These are phyloP conservation scores for Apiospora sp. DNA, from an alignment of 2,329 filamentous ascomycete genomes.

Conservation along the genomic window DNA sequence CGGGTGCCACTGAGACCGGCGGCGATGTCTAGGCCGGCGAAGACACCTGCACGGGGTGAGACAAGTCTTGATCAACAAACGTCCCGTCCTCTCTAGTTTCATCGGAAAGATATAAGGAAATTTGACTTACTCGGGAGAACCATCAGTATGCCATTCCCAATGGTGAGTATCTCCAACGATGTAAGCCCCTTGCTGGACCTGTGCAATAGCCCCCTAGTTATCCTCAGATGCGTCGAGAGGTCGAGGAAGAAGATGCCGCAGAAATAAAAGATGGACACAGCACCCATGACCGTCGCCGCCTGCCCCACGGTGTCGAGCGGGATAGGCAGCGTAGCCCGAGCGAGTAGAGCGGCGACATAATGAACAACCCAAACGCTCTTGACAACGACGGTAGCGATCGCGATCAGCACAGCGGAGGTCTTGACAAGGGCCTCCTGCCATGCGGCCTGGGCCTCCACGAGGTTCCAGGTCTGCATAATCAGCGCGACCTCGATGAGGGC, in stretches of 20 bases:
- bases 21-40: slow-evolving; percentile 56
- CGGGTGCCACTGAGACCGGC: slow-evolving; percentile 53
- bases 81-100: not conserved
- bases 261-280: slow-evolving; percentile 58
- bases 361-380: slow-evolving; percentile 35
- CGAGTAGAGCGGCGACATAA: slow-evolving; percentile 28
- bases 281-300: slow-evolving; percentile 49
- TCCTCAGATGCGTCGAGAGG: slow-evolving; percentile 56
- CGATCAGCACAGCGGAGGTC: slow-evolving; percentile 29
- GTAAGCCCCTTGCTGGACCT: slow-evolving; percentile 47
- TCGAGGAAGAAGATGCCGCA: slow-evolving; percentile 63
- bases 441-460: slow-evolving; percentile 46
- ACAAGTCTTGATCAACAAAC: slow-evolving; percentile 22
- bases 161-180: slow-evolving; percentile 62
- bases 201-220: slow-evolving; percentile 54
- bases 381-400: slow-evolving; percentile 33
- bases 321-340: slow-evolving; percentile 34
- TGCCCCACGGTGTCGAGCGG: slow-evolving; percentile 48
- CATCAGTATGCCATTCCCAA: slow-evolving; percentile 65
- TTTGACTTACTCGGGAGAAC: slow-evolving; percentile 57
- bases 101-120: not conserved
- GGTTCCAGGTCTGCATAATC: slow-evolving; percentile 60
- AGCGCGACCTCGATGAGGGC: slow-evolving; percentile 56
- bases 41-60: slow-evolving; percentile 51
- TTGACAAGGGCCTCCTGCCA: slow-evolving; percentile 38